These are phyloP conservation scores for Psilocybe mexicana DNA, from an alignment of 1,284 basidiomycete species.

Conservation along the genomic window DNA sequence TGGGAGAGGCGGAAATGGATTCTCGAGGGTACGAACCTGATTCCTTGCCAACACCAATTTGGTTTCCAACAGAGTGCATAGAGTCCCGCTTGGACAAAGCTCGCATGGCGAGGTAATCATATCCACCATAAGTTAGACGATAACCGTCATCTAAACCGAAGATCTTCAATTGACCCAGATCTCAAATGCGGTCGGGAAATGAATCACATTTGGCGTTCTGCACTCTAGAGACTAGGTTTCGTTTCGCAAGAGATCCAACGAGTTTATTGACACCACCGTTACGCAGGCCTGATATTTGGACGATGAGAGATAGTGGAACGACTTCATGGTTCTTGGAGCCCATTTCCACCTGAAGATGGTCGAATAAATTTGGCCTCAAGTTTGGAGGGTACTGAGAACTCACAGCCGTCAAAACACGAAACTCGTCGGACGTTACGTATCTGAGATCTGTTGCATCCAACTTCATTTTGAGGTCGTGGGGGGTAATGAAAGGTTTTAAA, in stretches of 20 bases:
- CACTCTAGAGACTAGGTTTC: conserved; percentile 87
- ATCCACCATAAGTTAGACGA: conserved; percentile 95
- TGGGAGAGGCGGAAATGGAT: not conserved
- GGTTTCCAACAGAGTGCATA: conserved; percentile 89
- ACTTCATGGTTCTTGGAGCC: conserved; percentile 98
- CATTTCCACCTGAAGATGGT: conserved; percentile 79
- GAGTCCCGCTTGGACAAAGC: conserved; percentile 90
- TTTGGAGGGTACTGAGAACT: conserved; percentile 25
- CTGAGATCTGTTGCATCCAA: conserved; percentile 93
- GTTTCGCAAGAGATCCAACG: conserved; percentile 87
- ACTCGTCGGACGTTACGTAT: conserved; percentile 92
- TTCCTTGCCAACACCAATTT: conserved; percentile 98
- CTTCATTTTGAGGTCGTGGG: conserved; percentile 63
- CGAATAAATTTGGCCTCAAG: conserved; percentile 7
- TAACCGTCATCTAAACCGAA: conserved; percentile 86
- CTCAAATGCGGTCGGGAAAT: conserved; percentile 4
- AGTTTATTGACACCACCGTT: conserved; percentile 94
- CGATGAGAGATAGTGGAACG: conserved; percentile 87
- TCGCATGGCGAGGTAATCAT: conserved; percentile 94
- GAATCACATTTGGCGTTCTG: conserved; percentile 86
- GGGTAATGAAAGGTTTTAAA: not conserved
- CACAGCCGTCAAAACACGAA: conserved; percentile 92
- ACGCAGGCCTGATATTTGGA: conserved; percentile 88
- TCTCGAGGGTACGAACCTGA: conserved; percentile 57
- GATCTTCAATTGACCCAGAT: conserved; percentile 18